Evolutionary conservation across 2,329 filamentous ascomycete species (phyloP).

Genomic region (Chaetomium olivaceum): DNA sequence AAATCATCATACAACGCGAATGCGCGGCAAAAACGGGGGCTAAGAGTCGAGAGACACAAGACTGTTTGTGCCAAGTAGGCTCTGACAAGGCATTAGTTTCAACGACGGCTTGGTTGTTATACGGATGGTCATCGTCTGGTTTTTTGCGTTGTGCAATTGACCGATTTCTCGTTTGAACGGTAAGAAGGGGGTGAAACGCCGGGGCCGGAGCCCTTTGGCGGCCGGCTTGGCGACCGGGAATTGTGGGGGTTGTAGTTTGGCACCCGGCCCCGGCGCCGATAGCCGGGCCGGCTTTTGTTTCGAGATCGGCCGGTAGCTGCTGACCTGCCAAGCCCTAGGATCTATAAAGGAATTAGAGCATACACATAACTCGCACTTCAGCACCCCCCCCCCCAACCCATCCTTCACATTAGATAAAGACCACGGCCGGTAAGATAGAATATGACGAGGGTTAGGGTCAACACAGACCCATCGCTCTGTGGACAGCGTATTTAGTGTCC

Average conservation of each 20-base stretch:
- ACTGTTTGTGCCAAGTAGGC: not conserved
- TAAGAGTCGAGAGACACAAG: not conserved
- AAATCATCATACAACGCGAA: not conserved
- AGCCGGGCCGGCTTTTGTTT: not conserved
- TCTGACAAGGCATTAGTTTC: not conserved
- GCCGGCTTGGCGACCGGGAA: slow-evolving; percentile 16
- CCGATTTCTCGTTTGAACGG: not conserved
- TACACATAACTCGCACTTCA: not conserved
- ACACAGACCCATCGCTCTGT: not conserved
- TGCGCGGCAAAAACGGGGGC: not conserved
- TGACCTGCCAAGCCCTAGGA: not conserved
- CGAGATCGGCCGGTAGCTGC: not conserved
- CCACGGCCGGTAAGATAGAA: not conserved
- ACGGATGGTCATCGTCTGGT: not conserved
- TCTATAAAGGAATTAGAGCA: not conserved
- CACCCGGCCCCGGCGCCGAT: not conserved
- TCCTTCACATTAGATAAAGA: not conserved
- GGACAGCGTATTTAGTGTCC: too few species aligned
- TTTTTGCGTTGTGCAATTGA: not conserved
- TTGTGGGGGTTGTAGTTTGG: slow-evolving; percentile 4
- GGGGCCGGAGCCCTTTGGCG: not conserved
- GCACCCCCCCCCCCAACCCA: not conserved
- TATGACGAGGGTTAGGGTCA: not conserved
- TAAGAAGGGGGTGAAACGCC: not conserved
- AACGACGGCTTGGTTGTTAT: not conserved